Evolutionary conservation across 1,284 basidiomycete species (phyloP).

Genomic region (Apiotrichum veenhuisii): DNA sequence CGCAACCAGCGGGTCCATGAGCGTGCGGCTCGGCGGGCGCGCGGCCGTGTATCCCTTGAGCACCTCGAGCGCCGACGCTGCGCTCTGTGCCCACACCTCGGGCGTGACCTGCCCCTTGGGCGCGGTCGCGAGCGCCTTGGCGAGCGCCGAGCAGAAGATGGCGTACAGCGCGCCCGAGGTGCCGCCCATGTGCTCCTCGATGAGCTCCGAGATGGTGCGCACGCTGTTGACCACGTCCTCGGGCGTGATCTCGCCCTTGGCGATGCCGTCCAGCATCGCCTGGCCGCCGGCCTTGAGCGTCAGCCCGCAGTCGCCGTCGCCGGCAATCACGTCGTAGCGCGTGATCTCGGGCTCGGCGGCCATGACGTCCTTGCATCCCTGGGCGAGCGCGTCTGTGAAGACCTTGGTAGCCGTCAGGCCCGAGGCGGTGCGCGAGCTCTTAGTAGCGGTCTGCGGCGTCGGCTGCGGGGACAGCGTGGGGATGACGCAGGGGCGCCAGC

Average conservation of each 20-base stretch:
- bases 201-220: conserved; percentile 61
- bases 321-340: conserved; percentile 69
- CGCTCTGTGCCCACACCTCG: conserved; percentile 62
- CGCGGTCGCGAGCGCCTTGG: conserved; percentile 44
- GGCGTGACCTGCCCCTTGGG: conserved; percentile 47
- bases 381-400: conserved; percentile 53
- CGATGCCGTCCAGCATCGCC: conserved; percentile 50
- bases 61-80: conserved; percentile 61
- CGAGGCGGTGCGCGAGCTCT: neutral
- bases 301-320: conserved; percentile 65
- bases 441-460: conserved; percentile 6
- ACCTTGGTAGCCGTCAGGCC: conserved; percentile 9
- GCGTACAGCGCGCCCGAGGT: conserved; percentile 89
- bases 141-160: conserved; percentile 79
- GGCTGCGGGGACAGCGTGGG: conserved; percentile 9
- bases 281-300: conserved; percentile 72
- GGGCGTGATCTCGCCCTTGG: conserved; percentile 55
- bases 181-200: conserved; percentile 83
- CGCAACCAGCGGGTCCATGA: conserved; percentile 84
- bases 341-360: conserved; percentile 83
- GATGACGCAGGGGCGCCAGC: conserved; percentile 57
- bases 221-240: conserved; percentile 63
- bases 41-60: conserved; percentile 86
- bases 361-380: conserved; percentile 67
- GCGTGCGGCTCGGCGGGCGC: conserved; percentile 80